Conservation (phyloP, 495 filamentous ascomycete species). For the Jackrogersella minutella region DNA sequence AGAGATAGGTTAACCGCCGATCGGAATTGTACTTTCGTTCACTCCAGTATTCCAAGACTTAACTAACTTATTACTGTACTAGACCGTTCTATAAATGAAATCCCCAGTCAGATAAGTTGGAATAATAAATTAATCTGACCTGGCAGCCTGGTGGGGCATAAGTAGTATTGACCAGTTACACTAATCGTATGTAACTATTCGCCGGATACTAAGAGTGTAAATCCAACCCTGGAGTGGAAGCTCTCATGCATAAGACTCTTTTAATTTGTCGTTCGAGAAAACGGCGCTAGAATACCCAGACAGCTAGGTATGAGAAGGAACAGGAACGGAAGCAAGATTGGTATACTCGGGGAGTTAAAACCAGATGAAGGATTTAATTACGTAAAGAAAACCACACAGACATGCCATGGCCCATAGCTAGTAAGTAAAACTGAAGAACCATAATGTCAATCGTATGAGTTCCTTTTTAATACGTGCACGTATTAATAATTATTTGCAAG, state of each 20-base stretch:
- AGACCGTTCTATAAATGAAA: background rate
- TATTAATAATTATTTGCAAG: background rate
- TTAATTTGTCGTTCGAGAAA: slow-evolving; percentile 2
- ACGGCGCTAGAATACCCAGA: background rate
- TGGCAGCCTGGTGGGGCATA: too few relatives aligned
- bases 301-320: background rate
- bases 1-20: too few relatives aligned
- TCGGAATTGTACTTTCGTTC: too few relatives aligned
- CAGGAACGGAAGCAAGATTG: background rate
- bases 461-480: background rate
- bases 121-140: slow-evolving; percentile 4
- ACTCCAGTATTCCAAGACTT: too few relatives aligned
- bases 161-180: too few relatives aligned
- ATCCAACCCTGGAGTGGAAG: too few relatives aligned
- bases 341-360: slow-evolving; percentile 3
- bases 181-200: too few relatives aligned
- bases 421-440: background rate
- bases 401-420: too few relatives aligned
- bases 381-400: slow-evolving; percentile 22
- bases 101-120: too few relatives aligned
- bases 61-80: background rate
- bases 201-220: background rate
- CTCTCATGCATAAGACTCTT: background rate
- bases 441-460: background rate
- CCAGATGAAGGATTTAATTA: slow-evolving; percentile 13